phyloP scores from a whole-genome alignment of 2,329 filamentous ascomycete genomes.

The Ciborinia camelliae region DNA sequence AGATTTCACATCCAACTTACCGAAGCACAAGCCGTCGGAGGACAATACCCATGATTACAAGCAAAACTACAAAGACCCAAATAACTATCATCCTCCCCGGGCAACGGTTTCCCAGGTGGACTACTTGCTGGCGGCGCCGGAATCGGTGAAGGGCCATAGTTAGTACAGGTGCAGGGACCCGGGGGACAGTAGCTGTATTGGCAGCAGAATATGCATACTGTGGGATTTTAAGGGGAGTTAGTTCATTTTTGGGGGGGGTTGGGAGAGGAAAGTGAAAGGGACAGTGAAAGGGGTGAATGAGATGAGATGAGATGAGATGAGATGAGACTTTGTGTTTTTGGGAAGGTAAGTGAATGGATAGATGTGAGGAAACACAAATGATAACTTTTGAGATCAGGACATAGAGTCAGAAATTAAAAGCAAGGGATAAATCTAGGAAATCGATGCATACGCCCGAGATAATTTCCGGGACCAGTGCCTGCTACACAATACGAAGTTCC shows the following conservation, averaged over 20 bases:
- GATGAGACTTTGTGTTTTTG: too few relatives aligned
- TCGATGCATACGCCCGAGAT: too few relatives aligned
- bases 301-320: too few relatives aligned
- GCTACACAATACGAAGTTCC: slow-evolving; percentile 24
- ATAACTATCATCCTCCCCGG: slow-evolving; percentile 40
- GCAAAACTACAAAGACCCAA: slow-evolving; percentile 46
- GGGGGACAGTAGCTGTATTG: slow-evolving; percentile 31
- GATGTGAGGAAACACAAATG: too few relatives aligned
- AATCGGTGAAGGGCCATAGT: slow-evolving; percentile 20
- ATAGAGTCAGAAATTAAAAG: too few relatives aligned
- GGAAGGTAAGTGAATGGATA: too few relatives aligned
- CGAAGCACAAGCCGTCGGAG: slow-evolving; percentile 18
- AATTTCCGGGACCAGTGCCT: slow-evolving; percentile 37
- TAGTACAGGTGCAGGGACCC: slow-evolving; percentile 30
- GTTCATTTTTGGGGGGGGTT: too few relatives aligned
- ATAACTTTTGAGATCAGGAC: too few relatives aligned
- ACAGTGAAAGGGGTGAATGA: too few relatives aligned
- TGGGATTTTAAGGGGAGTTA: too few relatives aligned
- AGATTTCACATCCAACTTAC: not conserved
- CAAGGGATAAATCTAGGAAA: too few relatives aligned
- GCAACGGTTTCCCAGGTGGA: slow-evolving; percentile 37
- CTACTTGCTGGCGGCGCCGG: slow-evolving; percentile 32
- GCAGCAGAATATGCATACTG: slow-evolving; percentile 35
- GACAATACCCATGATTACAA: slow-evolving; percentile 45
- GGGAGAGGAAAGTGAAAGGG: too few relatives aligned